Evolutionary conservation across 179 eudicot species (phyloP).

Genomic region (Amaranthus tricolor): DNA sequence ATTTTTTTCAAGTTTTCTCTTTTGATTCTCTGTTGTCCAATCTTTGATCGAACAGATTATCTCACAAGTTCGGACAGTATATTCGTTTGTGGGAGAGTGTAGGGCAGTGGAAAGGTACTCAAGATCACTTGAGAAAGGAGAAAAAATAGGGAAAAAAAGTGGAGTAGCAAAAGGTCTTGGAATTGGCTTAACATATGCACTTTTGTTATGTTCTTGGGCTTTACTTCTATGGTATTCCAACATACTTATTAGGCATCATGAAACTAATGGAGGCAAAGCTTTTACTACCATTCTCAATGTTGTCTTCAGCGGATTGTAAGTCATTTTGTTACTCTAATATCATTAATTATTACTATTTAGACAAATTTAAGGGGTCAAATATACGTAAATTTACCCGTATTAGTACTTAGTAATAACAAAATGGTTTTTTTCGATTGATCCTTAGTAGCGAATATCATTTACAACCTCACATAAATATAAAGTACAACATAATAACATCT

Average conservation of each 20-base stretch:
- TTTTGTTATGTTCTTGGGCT: constrained; percentile 58
- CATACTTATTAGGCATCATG: constrained; percentile 42
- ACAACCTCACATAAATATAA: too few species aligned
- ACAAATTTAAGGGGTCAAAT: too few species aligned
- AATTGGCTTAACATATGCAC: constrained; percentile 52
- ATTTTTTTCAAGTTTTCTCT: not conserved
- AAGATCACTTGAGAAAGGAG: constrained; percentile 41
- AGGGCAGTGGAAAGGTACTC: constrained; percentile 45
- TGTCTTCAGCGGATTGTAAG: constrained; percentile 65
- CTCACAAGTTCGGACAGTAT: constrained; percentile 59
- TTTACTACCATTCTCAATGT: constrained; percentile 56
- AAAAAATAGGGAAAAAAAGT: constrained; percentile 46
- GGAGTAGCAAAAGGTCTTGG: constrained; percentile 69
- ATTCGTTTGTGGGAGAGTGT: constrained; percentile 62
- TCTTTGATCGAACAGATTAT: constrained; percentile 36
- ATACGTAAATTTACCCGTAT: too few species aligned
- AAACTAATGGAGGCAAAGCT: constrained; percentile 60
- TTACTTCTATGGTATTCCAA: constrained; percentile 66
- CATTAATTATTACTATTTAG: too few species aligned
- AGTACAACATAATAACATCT: too few species aligned
- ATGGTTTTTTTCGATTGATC: too few species aligned
- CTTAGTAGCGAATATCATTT: too few species aligned
- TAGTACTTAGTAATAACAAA: too few species aligned
- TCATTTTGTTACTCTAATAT: too few species aligned
- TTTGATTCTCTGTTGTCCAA: not conserved